Evolutionary conservation across 176 grass and related monocot genomes (phyloP).

Genomic region (Saccharum officinarum): DNA sequence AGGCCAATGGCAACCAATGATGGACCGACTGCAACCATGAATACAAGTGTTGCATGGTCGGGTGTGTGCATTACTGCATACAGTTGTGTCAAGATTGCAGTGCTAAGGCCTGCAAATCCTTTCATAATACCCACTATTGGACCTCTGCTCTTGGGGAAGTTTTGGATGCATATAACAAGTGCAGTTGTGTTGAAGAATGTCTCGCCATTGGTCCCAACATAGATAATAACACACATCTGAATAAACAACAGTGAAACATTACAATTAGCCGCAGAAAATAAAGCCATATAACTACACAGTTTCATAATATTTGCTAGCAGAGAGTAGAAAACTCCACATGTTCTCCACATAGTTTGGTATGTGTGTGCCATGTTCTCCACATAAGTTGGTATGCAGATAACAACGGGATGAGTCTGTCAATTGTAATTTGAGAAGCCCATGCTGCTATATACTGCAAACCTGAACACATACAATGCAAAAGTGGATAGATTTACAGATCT

Average conservation of each 20-base stretch:
- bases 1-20: constrained; percentile 72
- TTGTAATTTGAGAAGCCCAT: constrained; percentile 15
- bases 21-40: constrained; percentile 82
- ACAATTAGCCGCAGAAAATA: constrained; percentile 27
- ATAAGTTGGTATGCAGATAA: not conserved
- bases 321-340: not conserved
- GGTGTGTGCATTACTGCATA: constrained; percentile 76
- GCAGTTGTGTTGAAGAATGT: constrained; percentile 89
- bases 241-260: constrained; percentile 6
- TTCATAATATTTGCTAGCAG: not conserved
- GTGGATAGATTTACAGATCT: constrained; percentile 9
- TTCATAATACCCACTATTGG: constrained; percentile 87
- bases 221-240: constrained; percentile 89
- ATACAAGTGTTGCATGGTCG: constrained; percentile 65
- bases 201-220: constrained; percentile 86
- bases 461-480: not conserved
- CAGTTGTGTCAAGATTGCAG: constrained; percentile 79
- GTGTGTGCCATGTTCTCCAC: not conserved
- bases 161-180: constrained; percentile 88
- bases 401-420: not conserved
- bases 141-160: constrained; percentile 90
- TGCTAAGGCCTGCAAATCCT: constrained; percentile 89
- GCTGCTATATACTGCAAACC: not conserved
- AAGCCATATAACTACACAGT: not conserved
- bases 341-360: not conserved